Evolutionary conservation across 306 rosid species (phyloP), one percentile per base, ranked within the genome.

Genomic region (Cyclanthera cordifolia): DNA sequence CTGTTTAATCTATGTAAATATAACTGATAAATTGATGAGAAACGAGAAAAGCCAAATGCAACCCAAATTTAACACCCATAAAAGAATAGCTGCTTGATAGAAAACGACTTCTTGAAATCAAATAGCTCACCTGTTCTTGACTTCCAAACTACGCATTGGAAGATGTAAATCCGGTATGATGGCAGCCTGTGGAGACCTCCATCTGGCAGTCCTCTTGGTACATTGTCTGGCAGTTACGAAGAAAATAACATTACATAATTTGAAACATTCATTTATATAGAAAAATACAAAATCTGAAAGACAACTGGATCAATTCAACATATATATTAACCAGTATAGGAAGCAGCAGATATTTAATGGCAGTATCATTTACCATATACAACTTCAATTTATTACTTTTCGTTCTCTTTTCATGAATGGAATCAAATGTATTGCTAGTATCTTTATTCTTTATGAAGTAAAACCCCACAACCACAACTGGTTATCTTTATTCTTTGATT

Each of bases 61-160:
- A 28, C 13, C 43, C 3, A 58, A 11, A 19, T 23, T 19, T 10
- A 37, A 37, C 6, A 59, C 17, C 28, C 49, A 32, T 1, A 11
- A 10, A 4, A 17, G 27, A 8, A 47, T 59, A 11, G 46, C 2
- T 0, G 32, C 27, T 56, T 56, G 6, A 24, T 23, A 19, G 8
- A 60, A 11, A 60, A 60, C 1, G 3, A 23, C 43, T 23, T 23
- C 70, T 2, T 14, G 2, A 74, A 27, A 34, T 70, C 51, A 46
- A 61, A 30, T 53, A 75, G 25, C 71, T 71, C 63, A 86, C 98
- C 94, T 83, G 74, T 93, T 86, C 74, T 93, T 90, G 51, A 83
- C 58, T 80, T 93, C 98, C 8, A 79, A 86, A 63, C 96, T 93
- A 19, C 99, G 99, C 99, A 87, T 93, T 16, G 99, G 99, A 46